Percentiles rank a stretch among this genome's conserved stretches.
Evolutionary conservation across 768 basidiomycete species (phyloP).

Genomic region (Ephemerocybe angulata): DNA sequence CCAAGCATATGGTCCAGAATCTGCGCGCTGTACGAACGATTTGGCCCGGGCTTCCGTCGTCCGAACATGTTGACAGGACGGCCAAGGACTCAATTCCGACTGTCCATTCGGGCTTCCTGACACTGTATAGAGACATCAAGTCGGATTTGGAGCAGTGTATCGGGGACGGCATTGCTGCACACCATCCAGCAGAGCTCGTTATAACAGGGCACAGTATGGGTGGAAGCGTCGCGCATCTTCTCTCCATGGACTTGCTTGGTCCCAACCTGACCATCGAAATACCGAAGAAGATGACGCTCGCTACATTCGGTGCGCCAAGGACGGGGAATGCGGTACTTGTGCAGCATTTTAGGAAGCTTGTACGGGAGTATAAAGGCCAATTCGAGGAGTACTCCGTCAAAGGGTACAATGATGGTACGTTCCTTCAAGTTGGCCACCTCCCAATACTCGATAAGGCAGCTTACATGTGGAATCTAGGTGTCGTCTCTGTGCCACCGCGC

Average conservation of each 20-base stretch:
- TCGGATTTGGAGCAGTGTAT: conserved; percentile 32
- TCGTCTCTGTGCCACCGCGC: conserved; percentile 50
- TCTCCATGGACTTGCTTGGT: conserved; percentile 44
- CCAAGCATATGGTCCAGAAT: conserved; percentile 45
- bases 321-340: conserved; percentile 42
- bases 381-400: conserved; percentile 49
- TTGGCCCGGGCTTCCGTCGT: conserved; percentile 30
- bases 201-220: conserved; percentile 59
- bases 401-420: conserved; percentile 53
- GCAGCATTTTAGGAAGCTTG: conserved; percentile 36
- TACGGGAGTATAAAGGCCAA: conserved; percentile 22
- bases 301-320: conserved; percentile 49
- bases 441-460: not conserved
- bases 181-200: conserved; percentile 33
- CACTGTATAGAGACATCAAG: conserved; percentile 43
- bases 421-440: too few species aligned
- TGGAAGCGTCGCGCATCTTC: conserved; percentile 44
- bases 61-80: conserved; percentile 2
- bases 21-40: conserved; percentile 33
- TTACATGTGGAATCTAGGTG: conserved; percentile 32
- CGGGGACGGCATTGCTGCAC: conserved; percentile 28
- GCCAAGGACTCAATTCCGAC: conserved; percentile 10
- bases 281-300: conserved; percentile 30
- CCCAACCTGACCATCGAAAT: not conserved
- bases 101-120: conserved; percentile 56